Evolutionary conservation across 2,329 filamentous ascomycete species (phyloP).

Genomic region (Pseudogymnoascus sp.): DNA sequence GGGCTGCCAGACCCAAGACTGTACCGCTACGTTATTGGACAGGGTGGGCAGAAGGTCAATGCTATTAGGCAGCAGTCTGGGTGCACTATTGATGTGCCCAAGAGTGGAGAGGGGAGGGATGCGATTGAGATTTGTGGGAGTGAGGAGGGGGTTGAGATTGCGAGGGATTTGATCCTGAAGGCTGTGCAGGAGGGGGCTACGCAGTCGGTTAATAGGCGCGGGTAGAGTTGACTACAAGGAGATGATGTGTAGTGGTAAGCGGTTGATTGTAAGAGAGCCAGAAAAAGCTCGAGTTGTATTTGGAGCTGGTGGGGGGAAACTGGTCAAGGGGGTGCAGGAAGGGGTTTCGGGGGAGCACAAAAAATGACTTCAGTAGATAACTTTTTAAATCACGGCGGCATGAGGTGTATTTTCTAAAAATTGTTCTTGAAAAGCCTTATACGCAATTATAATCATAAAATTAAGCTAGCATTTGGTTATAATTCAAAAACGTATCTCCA

Average conservation of each 20-base stretch:
- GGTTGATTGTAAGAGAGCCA: not conserved
- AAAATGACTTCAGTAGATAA: conserved; percentile 8
- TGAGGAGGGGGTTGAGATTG: conserved; percentile 73
- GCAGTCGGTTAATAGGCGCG: conserved; percentile 6
- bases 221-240: not conserved
- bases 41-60: conserved; percentile 86
- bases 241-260: not conserved
- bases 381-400: not conserved
- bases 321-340: not conserved
- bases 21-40: conserved; percentile 85
- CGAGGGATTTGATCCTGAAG: conserved; percentile 80
- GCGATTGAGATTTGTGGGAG: conserved; percentile 84
- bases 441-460: not conserved
- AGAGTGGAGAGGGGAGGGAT: conserved; percentile 65
- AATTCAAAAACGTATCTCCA: not conserved
- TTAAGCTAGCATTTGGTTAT: not conserved
- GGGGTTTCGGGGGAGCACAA: not conserved
- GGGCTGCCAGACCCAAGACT: conserved; percentile 82
- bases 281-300: not conserved
- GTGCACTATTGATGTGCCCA: conserved; percentile 88
- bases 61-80: conserved; percentile 84
- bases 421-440: not conserved
- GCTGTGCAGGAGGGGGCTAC: conserved; percentile 58
- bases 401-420: not conserved
- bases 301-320: not conserved